Conservation (phyloP, 306 rosid species). For the Astragalus glycyphyllos region DNA sequence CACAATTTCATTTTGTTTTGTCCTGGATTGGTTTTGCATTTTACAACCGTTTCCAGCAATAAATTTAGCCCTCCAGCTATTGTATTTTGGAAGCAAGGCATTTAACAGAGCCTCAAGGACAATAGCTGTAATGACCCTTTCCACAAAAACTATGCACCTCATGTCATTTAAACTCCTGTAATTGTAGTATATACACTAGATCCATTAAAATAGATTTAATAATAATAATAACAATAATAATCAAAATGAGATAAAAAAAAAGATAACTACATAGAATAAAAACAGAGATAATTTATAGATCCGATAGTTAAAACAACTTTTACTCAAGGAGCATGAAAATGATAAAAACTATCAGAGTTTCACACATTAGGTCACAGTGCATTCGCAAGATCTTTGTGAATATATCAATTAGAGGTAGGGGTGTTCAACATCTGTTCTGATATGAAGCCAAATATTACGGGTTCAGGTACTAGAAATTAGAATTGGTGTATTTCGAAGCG, state of each 20-base stretch:
- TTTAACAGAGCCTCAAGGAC: conserved; percentile 62
- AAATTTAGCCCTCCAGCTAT: conserved; percentile 74
- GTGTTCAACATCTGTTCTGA: background rate
- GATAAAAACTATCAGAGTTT: conserved; percentile 2
- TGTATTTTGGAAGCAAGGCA: conserved; percentile 65
- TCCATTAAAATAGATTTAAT: conserved; percentile 24
- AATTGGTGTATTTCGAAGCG: no score
- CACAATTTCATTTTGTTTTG: conserved; percentile 72
- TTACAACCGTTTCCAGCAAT: conserved; percentile 65
- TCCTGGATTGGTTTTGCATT: conserved; percentile 65
- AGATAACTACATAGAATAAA: background rate
- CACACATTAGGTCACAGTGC: background rate
- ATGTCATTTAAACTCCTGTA: conserved; percentile 63
- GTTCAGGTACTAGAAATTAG: background rate
- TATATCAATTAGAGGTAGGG: background rate
- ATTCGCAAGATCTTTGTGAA: conserved; percentile 9
- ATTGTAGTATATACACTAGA: conserved; percentile 12
- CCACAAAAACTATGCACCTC: conserved; percentile 86
- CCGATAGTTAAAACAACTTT: background rate
- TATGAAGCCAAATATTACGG: background rate
- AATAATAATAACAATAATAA: background rate
- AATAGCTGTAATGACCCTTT: conserved; percentile 78
- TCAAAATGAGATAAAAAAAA: background rate
- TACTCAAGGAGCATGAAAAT: background rate
- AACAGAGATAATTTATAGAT: background rate